Percentiles rank a stretch among this genome's conserved stretches.
These are phyloP conservation scores for Phytopythium ostracodes DNA, from an alignment of 352 stramenopile species.

Conservation along the genomic window DNA sequence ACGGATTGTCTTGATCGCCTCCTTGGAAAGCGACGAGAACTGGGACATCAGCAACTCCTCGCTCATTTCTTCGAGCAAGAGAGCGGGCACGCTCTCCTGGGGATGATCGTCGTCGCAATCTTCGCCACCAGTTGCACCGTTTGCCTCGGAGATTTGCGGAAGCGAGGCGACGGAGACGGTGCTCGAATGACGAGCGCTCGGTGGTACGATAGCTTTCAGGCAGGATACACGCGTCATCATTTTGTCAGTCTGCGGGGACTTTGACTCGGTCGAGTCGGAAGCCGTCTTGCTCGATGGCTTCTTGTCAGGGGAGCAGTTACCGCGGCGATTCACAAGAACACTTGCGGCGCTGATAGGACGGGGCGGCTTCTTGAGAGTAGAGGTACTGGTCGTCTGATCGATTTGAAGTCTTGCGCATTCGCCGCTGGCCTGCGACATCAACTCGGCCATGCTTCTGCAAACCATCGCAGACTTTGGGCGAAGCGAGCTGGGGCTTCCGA, in stretches of 20 bases:
- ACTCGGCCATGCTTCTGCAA: constrained; percentile 37
- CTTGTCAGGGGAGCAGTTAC: background rate
- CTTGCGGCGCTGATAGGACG: constrained; percentile 33
- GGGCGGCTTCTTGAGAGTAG: background rate
- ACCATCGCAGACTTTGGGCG: constrained; percentile 44
- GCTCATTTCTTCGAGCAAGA: constrained; percentile 56
- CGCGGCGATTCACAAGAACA: constrained; percentile 12
- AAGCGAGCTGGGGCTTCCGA: constrained; percentile 9
- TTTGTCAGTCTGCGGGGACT: background rate
- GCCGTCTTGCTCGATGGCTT: background rate
- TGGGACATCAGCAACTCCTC: constrained; percentile 41
- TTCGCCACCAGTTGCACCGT: constrained; percentile 2
- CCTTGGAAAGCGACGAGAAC: constrained; percentile 45
- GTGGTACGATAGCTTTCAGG: background rate
- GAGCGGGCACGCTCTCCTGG: constrained; percentile 6
- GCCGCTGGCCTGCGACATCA: constrained; percentile 15
- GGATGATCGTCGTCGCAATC: constrained; percentile 5
- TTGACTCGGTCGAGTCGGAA: background rate
- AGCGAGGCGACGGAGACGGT: constrained; percentile 15
- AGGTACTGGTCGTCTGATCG: background rate
- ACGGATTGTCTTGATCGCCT: constrained; percentile 50
- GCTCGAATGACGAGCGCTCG: constrained; percentile 12
- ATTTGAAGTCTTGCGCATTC: constrained; percentile 2
- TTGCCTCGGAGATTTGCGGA: constrained; percentile 25
- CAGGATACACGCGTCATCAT: background rate